Percentiles rank a stretch among this genome's conserved stretches.
These are phyloP conservation scores for Lactarius tabidus DNA, from an alignment of 768 basidiomycete genomes.

Conservation along the genomic window DNA sequence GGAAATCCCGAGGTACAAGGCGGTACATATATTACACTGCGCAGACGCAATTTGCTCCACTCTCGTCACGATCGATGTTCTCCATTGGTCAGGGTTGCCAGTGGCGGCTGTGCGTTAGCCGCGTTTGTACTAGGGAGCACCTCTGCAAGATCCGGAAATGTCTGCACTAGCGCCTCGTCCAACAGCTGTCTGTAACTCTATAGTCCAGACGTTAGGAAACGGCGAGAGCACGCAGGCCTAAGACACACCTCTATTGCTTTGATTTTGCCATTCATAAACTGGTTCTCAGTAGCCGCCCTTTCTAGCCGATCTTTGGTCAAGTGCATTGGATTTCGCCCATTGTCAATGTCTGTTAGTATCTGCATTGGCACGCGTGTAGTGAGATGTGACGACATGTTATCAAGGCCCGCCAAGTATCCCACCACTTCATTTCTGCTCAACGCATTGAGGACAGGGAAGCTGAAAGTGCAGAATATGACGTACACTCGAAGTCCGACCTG, in stretches of 20 bases:
- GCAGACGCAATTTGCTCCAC: background rate
- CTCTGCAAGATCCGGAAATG: slow-evolving; percentile 60
- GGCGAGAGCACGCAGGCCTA: background rate
- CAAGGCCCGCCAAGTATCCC: slow-evolving; percentile 58
- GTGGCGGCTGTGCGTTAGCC: background rate
- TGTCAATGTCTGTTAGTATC: slow-evolving; percentile 75
- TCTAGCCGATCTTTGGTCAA: slow-evolving; percentile 77
- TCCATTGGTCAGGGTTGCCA: slow-evolving; percentile 4
- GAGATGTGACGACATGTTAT: slow-evolving; percentile 61
- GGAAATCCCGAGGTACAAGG: background rate
- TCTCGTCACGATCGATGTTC: background rate
- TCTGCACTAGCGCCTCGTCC: slow-evolving; percentile 65
- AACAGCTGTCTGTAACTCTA: slow-evolving; percentile 68
- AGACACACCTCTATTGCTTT: slow-evolving; percentile 64
- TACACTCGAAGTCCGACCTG: slow-evolving; percentile 77
- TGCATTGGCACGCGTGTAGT: slow-evolving; percentile 70
- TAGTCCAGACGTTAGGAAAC: background rate
- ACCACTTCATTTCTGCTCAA: slow-evolving; percentile 67
- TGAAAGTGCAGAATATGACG: slow-evolving; percentile 27
- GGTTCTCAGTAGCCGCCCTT: slow-evolving; percentile 82
- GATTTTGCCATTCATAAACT: slow-evolving; percentile 89
- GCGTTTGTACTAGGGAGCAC: slow-evolving; percentile 7
- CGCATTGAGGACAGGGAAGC: background rate
- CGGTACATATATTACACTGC: background rate
- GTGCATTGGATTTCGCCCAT: slow-evolving; percentile 74